Percentiles rank a stretch among this genome's conserved stretches.
These are phyloP conservation scores for Teratosphaeria zuluensis DNA, from an alignment of 2,329 filamentous ascomycete species.

Conservation along the genomic window DNA sequence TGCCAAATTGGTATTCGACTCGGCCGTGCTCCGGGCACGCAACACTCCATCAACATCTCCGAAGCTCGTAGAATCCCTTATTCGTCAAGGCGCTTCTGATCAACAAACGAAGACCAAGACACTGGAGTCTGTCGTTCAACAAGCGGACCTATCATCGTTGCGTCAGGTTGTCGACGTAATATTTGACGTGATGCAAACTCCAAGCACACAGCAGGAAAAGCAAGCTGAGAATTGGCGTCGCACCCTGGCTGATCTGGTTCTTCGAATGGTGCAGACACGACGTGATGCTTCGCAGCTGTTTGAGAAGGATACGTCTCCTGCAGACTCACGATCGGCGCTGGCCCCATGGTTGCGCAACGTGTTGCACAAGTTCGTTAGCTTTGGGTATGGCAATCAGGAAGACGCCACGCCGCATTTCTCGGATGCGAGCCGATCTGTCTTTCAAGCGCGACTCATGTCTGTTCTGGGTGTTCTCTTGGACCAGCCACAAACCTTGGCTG, in stretches of 20 bases:
- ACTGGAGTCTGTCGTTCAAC: conserved; percentile 61
- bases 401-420: conserved; percentile 13
- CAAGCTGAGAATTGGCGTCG: conserved; percentile 42
- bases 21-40: conserved; percentile 56
- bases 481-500: conserved; percentile 16
- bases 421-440: conserved; percentile 39
- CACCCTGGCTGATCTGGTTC: conserved; percentile 42
- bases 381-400: conserved; percentile 25
- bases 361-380: conserved; percentile 15
- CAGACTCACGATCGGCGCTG: conserved; percentile 9
- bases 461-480: conserved; percentile 43
- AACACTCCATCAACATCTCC: conserved; percentile 50
- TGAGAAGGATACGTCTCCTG: neutral
- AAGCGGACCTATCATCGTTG: conserved; percentile 42
- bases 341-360: conserved; percentile 17
- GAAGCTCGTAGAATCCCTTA: conserved; percentile 55
- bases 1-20: conserved; percentile 65
- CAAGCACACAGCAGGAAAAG: conserved; percentile 35
- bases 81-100: conserved; percentile 69
- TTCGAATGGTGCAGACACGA: conserved; percentile 37
- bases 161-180: conserved; percentile 47
- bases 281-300: conserved; percentile 21
- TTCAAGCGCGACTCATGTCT: conserved; percentile 46
- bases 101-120: conserved; percentile 78
- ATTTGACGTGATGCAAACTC: conserved; percentile 36